These are phyloP conservation scores for Plantago elongata DNA, from an alignment of 257 asterid species.

Conservation along the genomic window DNA sequence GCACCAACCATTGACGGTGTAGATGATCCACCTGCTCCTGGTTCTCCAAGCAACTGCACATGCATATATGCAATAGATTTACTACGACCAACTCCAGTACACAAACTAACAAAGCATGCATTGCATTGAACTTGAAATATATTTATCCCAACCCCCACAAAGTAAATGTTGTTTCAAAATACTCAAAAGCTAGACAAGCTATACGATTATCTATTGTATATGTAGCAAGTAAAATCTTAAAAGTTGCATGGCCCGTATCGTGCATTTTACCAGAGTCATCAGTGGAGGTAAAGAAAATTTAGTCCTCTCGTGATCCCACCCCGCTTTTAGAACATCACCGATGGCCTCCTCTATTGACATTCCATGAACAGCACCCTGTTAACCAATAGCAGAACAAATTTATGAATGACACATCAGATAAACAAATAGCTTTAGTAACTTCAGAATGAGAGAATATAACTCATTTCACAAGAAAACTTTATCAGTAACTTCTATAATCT, in stretches of 20 bases:
- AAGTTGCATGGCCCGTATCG: slow-evolving; percentile 6
- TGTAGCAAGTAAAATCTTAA: slow-evolving; percentile 8
- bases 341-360: slow-evolving; percentile 58
- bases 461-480: not conserved
- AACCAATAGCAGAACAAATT: slow-evolving; percentile 18
- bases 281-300: slow-evolving; percentile 88
- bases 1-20: slow-evolving; percentile 99
- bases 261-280: slow-evolving; percentile 76
- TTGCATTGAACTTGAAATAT: slow-evolving; percentile 8
- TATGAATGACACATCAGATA: not conserved
- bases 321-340: slow-evolving; percentile 57
- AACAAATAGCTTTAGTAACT: slow-evolving; percentile 2
- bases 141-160: not conserved
- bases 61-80: slow-evolving; percentile 16
- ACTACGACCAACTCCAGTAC: slow-evolving; percentile 21
- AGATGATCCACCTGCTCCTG: slow-evolving; percentile 97
- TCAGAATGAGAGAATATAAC: slow-evolving; percentile 8
- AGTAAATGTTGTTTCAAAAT: too few relatives aligned
- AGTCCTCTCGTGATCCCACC: slow-evolving; percentile 95
- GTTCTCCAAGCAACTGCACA: slow-evolving; percentile 93
- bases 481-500: too few relatives aligned
- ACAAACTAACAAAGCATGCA: slow-evolving; percentile 16
- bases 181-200: too few relatives aligned
- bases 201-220: too few relatives aligned
- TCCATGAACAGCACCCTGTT: slow-evolving; percentile 61